phyloP scores from a whole-genome alignment of 495 filamentous ascomycete genomes.

The Zalerion maritima region DNA sequence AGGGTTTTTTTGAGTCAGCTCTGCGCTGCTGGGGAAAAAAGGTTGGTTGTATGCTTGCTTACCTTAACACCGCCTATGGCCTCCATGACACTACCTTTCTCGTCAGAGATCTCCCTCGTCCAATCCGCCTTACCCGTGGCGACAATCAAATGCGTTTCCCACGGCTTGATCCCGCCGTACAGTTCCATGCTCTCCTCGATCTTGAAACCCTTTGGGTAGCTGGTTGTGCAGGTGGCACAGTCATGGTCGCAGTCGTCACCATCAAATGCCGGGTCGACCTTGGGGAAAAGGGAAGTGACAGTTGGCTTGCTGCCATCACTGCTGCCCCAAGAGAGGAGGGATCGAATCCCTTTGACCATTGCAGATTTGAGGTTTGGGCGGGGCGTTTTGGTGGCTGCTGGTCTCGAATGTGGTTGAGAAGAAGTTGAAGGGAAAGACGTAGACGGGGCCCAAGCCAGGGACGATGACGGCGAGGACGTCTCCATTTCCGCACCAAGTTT shows the following conservation, averaged over 20 bases:
- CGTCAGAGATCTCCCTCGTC: conserved; percentile 79
- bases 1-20: conserved; percentile 2
- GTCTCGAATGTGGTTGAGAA: no score
- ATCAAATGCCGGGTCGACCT: conserved; percentile 56
- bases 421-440: no score
- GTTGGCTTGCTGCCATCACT: not conserved
- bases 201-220: conserved; percentile 54
- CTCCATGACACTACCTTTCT: conserved; percentile 90
- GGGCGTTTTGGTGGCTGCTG: no score
- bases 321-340: no score
- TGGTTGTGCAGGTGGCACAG: conserved; percentile 67
- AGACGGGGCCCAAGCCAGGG: no score
- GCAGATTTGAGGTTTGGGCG: no score
- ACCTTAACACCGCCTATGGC: conserved; percentile 57
- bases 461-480: no score
- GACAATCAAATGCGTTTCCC: conserved; percentile 78
- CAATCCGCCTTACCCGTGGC: conserved; percentile 94
- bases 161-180: conserved; percentile 79
- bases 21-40: not conserved
- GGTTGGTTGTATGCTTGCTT: conserved; percentile 48
- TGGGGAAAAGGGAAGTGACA: conserved; percentile 39
- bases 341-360: no score
- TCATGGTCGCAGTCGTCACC: conserved; percentile 83
- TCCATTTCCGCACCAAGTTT: no score
- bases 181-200: conserved; percentile 67